Evolutionary conservation across 306 rosid genomes (phyloP), one percentile per base, ranked within the genome.

Genomic region (Cucurbita moschata): DNA sequence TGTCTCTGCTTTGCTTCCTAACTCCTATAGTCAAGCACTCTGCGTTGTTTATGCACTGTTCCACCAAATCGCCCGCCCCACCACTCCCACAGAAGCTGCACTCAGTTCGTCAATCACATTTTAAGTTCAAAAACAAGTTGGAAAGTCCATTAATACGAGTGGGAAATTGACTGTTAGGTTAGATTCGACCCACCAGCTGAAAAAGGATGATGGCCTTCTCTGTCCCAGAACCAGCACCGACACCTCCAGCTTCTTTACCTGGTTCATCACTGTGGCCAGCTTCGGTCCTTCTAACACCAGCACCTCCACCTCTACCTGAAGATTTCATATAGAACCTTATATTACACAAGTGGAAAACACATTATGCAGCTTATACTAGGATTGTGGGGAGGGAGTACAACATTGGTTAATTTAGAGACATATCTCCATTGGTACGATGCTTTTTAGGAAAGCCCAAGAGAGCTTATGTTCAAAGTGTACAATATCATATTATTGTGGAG

Each of bases 1-100:
- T 88, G 62, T 94, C 97, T 37, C 79, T 85, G 86, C 97, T 88
- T 79, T 92, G 90, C 85, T 89, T 94, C 82, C 96, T 87, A 78
- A 94, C 99, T 77, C 99, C 99, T 15, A 94, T 80, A 5, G 99
- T 94, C 88, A 86, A 84, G 80, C 99, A 94, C 79, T 94, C 97
- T 58, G 87, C 92, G 4, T 79, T 81, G 51, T 89, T 79, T 65
- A 94, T 91, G 87, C 99, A 94, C 55, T 84, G 58, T 72, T 91
- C 88, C 87, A 94, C 92, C 77, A 89, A 84, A 78, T 89, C 97
- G 71, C 89, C 96, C 52, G 86, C 65, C 73, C 79, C 72, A 77
- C 85, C 82, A 42, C 72, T 83, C 77, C 97, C 92, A 80, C 93
- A 88, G 4, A 94, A 58, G 87, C 99, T 93, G 90, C 83, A 70